Percentiles rank a stretch among this genome's conserved stretches.
Evolutionary conservation across 164 flowering plant genomes (phyloP).

Genomic region (Tetrastigma voinierianum): DNA sequence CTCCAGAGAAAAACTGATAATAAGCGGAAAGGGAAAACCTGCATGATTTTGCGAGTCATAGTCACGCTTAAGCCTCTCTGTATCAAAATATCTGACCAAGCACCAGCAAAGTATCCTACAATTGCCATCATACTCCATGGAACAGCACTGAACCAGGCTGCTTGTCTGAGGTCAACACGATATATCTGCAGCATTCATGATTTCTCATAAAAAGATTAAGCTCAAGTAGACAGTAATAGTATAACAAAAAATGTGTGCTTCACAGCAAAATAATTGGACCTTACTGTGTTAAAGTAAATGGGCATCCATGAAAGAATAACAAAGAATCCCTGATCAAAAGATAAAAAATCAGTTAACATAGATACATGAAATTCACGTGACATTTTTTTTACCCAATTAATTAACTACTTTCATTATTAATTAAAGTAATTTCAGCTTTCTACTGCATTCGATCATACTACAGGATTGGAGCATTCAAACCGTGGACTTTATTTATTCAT

Average conservation of each 20-base stretch:
- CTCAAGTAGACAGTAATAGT: too few species aligned
- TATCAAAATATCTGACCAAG: conserved; percentile 74
- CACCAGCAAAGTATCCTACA: conserved; percentile 79
- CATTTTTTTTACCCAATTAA: too few species aligned
- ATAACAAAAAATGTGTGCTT: background rate
- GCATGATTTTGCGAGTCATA: conserved; percentile 91
- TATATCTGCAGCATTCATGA: conserved; percentile 51
- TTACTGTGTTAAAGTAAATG: conserved; percentile 83
- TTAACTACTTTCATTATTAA: too few species aligned
- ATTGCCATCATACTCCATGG: conserved; percentile 97
- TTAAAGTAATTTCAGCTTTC: too few species aligned
- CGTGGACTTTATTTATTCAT: background rate
- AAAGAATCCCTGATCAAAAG: conserved; percentile 73
- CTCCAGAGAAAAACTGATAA: background rate
- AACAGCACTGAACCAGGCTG: conserved; percentile 99
- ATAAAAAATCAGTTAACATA: background rate
- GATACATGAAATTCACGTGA: background rate
- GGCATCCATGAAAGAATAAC: conserved; percentile 99
- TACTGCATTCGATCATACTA: too few species aligned
- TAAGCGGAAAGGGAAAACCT: conserved; percentile 39
- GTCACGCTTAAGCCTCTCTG: conserved; percentile 67
- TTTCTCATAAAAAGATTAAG: background rate
- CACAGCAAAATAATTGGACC: conserved; percentile 9
- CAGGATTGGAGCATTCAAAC: background rate
- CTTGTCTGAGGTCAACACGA: conserved; percentile 88